A percentile compares a stretch with the other conserved stretches of the same genome.
Conservation (phyloP, 2,329 filamentous ascomycete species). For the Penicillium sp. region DNA sequence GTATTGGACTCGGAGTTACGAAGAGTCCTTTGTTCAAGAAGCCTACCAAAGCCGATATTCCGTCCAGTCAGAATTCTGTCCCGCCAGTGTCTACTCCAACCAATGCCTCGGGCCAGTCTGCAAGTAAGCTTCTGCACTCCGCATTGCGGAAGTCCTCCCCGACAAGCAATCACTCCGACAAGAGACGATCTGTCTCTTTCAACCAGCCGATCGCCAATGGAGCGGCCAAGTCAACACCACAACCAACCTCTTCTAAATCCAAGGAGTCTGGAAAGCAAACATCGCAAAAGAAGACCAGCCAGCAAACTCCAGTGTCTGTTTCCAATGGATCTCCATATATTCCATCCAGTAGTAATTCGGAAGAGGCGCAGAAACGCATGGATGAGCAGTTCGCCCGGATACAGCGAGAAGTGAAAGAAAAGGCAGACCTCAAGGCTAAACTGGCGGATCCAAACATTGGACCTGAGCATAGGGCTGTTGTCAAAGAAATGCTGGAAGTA, state of each 20-base stretch:
- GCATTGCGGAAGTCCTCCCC: not conserved
- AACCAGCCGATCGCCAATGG: not conserved
- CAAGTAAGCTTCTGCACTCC: not conserved
- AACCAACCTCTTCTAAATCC: not conserved
- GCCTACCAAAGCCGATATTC: not conserved
- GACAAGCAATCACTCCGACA: not conserved
- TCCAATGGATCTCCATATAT: not conserved
- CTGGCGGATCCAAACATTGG: not conserved
- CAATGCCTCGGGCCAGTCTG: not conserved
- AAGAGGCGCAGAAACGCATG: not conserved
- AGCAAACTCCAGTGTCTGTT: not conserved
- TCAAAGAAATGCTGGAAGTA: not conserved
- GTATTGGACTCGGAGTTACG: not conserved
- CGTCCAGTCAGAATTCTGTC: not conserved
- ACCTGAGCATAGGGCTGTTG: not conserved
- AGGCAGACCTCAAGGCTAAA: not conserved
- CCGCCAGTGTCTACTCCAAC: not conserved
- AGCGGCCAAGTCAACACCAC: not conserved
- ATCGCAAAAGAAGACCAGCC: not conserved
- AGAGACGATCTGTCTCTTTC: slow-evolving; percentile 2
- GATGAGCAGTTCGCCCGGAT: not conserved
- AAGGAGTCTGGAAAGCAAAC: not conserved
- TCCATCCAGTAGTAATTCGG: not conserved
- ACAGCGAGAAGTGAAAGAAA: not conserved
- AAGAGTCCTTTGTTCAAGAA: not conserved